phyloP scores from a whole-genome alignment of 495 filamentous ascomycete genomes.

The Penicillium macrosclerotiorum region DNA sequence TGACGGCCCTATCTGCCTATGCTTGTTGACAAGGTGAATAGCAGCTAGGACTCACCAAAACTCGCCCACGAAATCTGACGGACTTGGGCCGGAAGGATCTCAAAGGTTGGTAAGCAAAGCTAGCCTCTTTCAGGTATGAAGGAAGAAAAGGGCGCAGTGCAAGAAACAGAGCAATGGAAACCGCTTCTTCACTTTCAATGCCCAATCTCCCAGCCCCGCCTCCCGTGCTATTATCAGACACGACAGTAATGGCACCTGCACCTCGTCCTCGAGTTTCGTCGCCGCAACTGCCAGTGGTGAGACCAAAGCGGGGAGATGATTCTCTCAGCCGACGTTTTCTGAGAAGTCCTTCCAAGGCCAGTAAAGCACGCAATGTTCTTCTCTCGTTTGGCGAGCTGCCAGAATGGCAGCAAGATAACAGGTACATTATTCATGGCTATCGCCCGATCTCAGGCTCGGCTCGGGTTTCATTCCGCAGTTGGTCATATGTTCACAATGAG shows the following conservation, averaged over 20 bases:
- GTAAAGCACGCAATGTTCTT: conserved; percentile 15
- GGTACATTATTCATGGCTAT: conserved; percentile 29
- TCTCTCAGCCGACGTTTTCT: conserved; percentile 5
- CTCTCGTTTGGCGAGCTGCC: conserved; percentile 30
- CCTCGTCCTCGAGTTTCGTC: conserved; percentile 23
- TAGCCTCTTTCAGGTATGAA: no score
- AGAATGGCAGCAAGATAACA: conserved; percentile 27
- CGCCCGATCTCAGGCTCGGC: conserved; percentile 29
- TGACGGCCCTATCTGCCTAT: no score
- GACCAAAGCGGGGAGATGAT: conserved; percentile 12
- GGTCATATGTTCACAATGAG: conserved; percentile 31
- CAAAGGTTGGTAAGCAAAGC: no score
- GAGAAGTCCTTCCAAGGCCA: conserved; percentile 3
- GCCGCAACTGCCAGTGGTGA: conserved; percentile 10
- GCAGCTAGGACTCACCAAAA: no score
- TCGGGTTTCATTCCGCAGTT: conserved; percentile 24
- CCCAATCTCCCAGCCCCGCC: neutral
- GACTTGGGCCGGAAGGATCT: no score
- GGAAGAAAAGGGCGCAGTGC: no score
- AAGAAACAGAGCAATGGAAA: neutral
- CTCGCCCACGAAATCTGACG: no score
- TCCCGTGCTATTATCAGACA: neutral
- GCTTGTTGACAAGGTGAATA: no score
- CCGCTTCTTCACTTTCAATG: conserved; percentile 12
- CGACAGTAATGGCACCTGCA: conserved; percentile 12